Conservation (phyloP, 768 basidiomycete genomes). For the Baorangia bicolor region DNA sequence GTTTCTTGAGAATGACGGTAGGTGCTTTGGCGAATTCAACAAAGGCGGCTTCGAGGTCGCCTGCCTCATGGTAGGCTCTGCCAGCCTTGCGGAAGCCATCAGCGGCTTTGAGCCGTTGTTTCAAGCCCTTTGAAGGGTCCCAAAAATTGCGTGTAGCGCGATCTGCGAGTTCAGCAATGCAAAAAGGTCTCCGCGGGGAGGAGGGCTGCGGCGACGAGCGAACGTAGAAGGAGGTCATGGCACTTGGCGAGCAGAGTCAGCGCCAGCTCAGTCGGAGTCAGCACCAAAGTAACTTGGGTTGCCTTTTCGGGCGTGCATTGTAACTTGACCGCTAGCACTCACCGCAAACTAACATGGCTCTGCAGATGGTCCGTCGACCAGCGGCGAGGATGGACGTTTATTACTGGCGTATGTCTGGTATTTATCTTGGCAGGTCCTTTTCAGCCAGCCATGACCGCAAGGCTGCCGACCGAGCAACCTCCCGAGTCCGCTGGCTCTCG, state of each 20-base stretch:
- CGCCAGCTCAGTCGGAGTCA: conserved; percentile 16
- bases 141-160: conserved; percentile 53
- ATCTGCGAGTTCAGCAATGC: conserved; percentile 64
- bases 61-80: conserved; percentile 42
- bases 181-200: conserved; percentile 44
- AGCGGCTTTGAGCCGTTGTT: conserved; percentile 62
- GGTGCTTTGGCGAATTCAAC: conserved; percentile 70
- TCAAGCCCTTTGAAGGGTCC: conserved; percentile 58
- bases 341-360: not conserved
- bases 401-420: conserved; percentile 40
- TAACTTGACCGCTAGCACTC: not conserved
- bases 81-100: conserved; percentile 62
- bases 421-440: conserved; percentile 50
- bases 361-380: conserved; percentile 13
- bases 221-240: conserved; percentile 20
- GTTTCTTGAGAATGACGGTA: conserved; percentile 71
- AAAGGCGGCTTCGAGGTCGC: conserved; percentile 68
- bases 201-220: conserved; percentile 13
- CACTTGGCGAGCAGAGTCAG: conserved; percentile 5
- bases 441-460: conserved; percentile 33
- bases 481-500: conserved; percentile 11
- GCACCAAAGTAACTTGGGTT: conserved; percentile 8
- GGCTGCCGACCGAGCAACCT: not conserved
- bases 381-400: too few relatives aligned
- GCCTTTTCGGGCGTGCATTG: conserved; percentile 16